Evolutionary conservation across 257 asterid genomes (phyloP).

Genomic region (Paraleonurus japonicus): DNA sequence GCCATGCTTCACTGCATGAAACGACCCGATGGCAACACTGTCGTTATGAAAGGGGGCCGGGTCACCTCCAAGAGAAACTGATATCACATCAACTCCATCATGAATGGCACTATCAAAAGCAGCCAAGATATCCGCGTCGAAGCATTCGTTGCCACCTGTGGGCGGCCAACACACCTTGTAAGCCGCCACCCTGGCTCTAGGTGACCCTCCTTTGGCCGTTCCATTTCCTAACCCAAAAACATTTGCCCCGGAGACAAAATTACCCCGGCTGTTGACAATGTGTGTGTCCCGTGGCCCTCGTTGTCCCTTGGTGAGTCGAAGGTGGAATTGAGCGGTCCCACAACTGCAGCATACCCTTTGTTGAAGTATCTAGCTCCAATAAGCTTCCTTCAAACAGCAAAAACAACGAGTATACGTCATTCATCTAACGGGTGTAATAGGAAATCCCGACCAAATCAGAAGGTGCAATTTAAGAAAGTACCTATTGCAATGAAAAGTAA

Average conservation of each 20-base stretch:
- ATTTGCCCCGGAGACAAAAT: conserved; percentile 61
- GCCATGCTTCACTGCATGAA: conserved; percentile 82
- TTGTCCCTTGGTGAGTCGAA: conserved; percentile 65
- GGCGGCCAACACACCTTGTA: conserved; percentile 97
- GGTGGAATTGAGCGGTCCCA: conserved; percentile 63
- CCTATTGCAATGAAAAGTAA: conserved; percentile 80
- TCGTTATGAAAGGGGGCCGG: conserved; percentile 58
- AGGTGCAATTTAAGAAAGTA: conserved; percentile 22
- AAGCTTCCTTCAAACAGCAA: conserved; percentile 59
- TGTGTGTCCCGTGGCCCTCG: conserved; percentile 91
- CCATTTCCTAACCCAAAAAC: conserved; percentile 84
- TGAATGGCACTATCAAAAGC: conserved; percentile 82
- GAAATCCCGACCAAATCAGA: background rate
- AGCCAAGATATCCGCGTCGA: conserved; percentile 84
- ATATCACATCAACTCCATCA: conserved; percentile 90
- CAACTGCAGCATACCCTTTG: conserved; percentile 64
- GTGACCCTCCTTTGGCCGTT: conserved; percentile 94
- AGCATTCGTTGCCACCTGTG: conserved; percentile 61
- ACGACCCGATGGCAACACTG: conserved; percentile 83
- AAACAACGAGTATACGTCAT: background rate
- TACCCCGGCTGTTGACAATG: conserved; percentile 96
- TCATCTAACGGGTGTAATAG: background rate
- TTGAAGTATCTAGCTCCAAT: conserved; percentile 91
- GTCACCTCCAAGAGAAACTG: conserved; percentile 80
- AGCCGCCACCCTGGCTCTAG: conserved; percentile 83